Conservation (phyloP, 108 stramenopile genomes). For the Cylindrotheca fusiformis region DNA sequence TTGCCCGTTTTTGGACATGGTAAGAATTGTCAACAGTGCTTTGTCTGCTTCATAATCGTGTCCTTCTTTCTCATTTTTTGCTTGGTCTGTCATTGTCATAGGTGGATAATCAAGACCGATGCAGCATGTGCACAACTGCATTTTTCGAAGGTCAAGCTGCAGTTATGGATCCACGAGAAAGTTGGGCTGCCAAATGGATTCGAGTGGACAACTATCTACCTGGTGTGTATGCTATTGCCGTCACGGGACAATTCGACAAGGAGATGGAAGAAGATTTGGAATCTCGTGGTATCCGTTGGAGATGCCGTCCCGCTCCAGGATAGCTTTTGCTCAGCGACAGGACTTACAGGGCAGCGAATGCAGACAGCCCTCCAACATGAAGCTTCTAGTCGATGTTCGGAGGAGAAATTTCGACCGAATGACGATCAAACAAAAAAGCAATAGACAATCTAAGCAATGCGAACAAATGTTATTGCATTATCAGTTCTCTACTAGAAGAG, state of each 20-base stretch:
- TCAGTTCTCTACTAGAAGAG: too few species aligned
- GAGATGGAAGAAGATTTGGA: conserved; percentile 87
- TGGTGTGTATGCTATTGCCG: conserved; percentile 82
- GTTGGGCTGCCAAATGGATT: conserved; percentile 90
- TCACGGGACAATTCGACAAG: conserved; percentile 80
- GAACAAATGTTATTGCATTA: too few species aligned
- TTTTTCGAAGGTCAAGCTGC: conserved; percentile 87
- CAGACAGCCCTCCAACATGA: too few species aligned
- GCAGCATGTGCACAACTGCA: conserved; percentile 75
- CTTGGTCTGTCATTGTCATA: conserved; percentile 6
- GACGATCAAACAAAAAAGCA: too few species aligned
- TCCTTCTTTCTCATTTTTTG: neutral
- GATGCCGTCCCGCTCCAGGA: conserved; percentile 71
- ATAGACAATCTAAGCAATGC: too few species aligned
- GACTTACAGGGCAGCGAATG: too few species aligned
- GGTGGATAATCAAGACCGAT: conserved; percentile 66
- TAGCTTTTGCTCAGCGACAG: too few species aligned
- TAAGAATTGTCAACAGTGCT: conserved; percentile 16
- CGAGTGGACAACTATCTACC: conserved; percentile 71
- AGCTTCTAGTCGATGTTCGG: too few species aligned
- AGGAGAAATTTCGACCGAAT: too few species aligned
- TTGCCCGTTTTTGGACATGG: conserved; percentile 88
- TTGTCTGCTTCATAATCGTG: neutral
- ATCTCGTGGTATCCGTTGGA: conserved; percentile 76
- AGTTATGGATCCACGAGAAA: conserved; percentile 87